phyloP scores from a whole-genome alignment of 306 rosid genomes.

The Castanopsis chinensis region DNA sequence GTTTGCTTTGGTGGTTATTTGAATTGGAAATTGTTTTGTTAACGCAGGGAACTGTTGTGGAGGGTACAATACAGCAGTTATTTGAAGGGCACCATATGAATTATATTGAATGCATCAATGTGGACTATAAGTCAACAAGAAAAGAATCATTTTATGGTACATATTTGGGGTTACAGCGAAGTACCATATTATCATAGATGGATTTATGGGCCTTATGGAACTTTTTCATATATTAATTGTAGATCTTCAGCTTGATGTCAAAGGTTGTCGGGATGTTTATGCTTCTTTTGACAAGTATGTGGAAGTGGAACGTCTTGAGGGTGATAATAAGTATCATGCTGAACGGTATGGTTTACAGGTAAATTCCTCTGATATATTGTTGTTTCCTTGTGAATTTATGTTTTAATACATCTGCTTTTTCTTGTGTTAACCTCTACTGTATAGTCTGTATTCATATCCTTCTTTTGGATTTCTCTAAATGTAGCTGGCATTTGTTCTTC shows the following conservation, averaged over 20 bases:
- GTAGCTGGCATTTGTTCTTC: not conserved
- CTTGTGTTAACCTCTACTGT: not conserved
- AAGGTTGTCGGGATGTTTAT: conserved; percentile 91
- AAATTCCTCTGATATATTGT: not conserved
- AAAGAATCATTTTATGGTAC: conserved; percentile 96
- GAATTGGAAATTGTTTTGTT: not conserved
- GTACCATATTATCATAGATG: not conserved
- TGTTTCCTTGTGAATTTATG: not conserved
- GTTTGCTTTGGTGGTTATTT: conserved; percentile 8
- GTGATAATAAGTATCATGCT: conserved; percentile 92
- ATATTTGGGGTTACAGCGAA: conserved; percentile 19
- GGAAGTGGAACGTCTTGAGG: conserved; percentile 90
- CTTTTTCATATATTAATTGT: conserved; percentile 9
- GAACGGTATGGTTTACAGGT: conserved; percentile 91
- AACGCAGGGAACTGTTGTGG: conserved; percentile 94
- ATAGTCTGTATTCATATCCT: not conserved
- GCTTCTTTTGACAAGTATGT: conserved; percentile 94
- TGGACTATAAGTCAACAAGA: conserved; percentile 87
- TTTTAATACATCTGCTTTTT: not conserved
- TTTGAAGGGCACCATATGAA: conserved; percentile 99
- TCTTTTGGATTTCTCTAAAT: not conserved
- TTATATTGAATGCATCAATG: conserved; percentile 88
- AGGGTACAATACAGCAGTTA: conserved; percentile 89
- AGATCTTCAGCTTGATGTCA: conserved; percentile 97
- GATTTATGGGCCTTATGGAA: not conserved